Base-by-base conservation (phyloP, 179 eudicot species). In the Patellifolia procumbens region DNA sequence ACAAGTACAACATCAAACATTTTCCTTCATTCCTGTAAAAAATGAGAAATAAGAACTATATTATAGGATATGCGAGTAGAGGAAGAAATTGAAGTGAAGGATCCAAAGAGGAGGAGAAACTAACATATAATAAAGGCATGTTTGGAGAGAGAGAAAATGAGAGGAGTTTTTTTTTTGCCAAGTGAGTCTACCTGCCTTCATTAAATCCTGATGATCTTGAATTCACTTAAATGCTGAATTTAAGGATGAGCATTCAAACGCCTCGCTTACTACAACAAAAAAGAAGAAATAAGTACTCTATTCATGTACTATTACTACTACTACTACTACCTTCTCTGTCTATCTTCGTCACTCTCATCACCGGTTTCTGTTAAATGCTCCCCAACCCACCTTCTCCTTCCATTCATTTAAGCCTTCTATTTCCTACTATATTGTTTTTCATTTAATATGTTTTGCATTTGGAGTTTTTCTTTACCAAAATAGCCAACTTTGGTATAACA, bases 171-270 rank as follows among this genome's bases (percentile, higher is more conserved):
- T n/a, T 39, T 39, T 52, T 75, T n/a, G 76, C 56, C 75, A 76
- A 78, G 82, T 74, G 64, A 60, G 26, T 51, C 72, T 56, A 83
- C 81, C 91, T 84, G 87, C 91, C 83, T 79, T 81, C 87, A 84
- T 86, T 84, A 84, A 82, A 15, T 82, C 69, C 74, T 74, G 75
- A 71, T 70, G 80, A 59, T 82, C 81, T 85, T 88, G 76, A 86
- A 86, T 84, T 82, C 86, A 76, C 65, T 84, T 88, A 77, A 88
- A 86, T 88, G 89, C 85, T 76, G 86, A 85, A 78, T 87, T 85
- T 67, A 88, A 85, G 87, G 89, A 78, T 76, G 72, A 65, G 89
- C 88, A 86, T 84, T 88, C 55, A 85, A 81, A 77, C 83, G 75
- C 87, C 87, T 85, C 84, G 84, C 85, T 87, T 83, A 76, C 81